Evolutionary conservation across 192 early-diverging fungal species (phyloP).

Genomic region (Coemansia sp.): DNA sequence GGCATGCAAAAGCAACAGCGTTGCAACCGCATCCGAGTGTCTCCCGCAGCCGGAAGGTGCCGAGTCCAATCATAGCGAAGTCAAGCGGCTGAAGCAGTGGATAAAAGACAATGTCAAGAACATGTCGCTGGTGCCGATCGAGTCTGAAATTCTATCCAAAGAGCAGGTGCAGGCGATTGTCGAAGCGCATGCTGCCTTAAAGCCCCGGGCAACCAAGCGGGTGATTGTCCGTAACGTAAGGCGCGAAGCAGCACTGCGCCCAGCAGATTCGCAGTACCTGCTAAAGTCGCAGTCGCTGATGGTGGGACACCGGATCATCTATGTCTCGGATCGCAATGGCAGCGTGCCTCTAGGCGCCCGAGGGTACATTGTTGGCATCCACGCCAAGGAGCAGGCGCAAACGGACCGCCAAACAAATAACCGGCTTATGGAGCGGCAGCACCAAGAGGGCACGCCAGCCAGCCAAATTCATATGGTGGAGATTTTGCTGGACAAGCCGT

Average conservation of each 20-base stretch:
- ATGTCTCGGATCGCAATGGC: conserved; percentile 61
- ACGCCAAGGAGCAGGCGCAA: conserved; percentile 18
- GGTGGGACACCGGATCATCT: conserved; percentile 86
- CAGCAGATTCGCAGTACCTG: conserved; percentile 68
- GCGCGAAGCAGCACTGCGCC: conserved; percentile 68
- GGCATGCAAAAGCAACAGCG: conserved; percentile 4
- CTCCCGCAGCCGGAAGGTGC: conserved; percentile 15
- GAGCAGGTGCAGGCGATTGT: conserved; percentile 29
- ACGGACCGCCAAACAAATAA: conserved; percentile 22
- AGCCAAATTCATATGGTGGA: conserved; percentile 70
- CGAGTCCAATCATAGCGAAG: conserved; percentile 15
- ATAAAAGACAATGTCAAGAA: conserved; percentile 32
- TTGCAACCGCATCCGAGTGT: conserved; percentile 22
- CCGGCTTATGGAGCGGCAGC: conserved; percentile 65
- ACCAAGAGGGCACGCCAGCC: conserved; percentile 42
- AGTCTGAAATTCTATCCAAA: conserved; percentile 33
- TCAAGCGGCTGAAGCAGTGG: conserved; percentile 55
- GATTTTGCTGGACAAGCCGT: conserved; percentile 80
- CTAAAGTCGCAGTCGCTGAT: conserved; percentile 75
- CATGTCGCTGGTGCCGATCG: conserved; percentile 31
- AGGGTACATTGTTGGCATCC: conserved; percentile 82
- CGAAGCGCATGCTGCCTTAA: not conserved
- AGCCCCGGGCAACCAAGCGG: conserved; percentile 9
- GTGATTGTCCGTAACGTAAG: conserved; percentile 35
- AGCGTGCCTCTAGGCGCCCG: conserved; percentile 74